Conservation (phyloP, 2,329 filamentous ascomycete genomes). For the Delphinella strobiligena region DNA sequence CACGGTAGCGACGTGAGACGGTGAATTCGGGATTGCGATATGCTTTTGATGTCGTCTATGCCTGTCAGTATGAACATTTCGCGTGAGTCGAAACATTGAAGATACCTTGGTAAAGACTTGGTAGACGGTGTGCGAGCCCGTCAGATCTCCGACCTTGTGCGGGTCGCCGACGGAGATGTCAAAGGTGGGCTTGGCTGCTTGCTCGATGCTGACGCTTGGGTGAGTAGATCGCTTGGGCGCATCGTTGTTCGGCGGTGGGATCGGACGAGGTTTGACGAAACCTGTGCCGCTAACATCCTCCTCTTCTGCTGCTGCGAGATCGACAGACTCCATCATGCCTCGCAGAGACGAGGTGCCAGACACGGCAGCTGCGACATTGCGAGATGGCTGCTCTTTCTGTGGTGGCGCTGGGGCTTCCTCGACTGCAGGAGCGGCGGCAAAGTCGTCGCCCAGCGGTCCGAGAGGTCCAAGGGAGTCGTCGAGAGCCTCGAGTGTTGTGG, state of each 20-base stretch:
- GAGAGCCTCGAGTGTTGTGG: conserved; percentile 66
- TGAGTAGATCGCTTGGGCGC: conserved; percentile 41
- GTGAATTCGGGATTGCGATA: conserved; percentile 88
- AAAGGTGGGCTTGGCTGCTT: conserved; percentile 86
- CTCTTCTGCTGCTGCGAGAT: conserved; percentile 53
- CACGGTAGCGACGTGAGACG: conserved; percentile 85
- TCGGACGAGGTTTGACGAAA: conserved; percentile 52
- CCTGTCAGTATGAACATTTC: neutral
- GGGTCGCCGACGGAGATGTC: conserved; percentile 88
- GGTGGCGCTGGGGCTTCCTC: conserved; percentile 54
- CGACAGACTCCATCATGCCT: conserved; percentile 51
- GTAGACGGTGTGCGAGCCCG: conserved; percentile 95
- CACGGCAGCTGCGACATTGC: conserved; percentile 39
- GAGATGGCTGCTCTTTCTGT: conserved; percentile 43
- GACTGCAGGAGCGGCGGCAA: conserved; percentile 25
- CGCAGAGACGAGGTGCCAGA: conserved; percentile 37
- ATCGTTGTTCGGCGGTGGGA: conserved; percentile 39
- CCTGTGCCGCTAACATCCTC: conserved; percentile 31
- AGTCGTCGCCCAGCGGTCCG: conserved; percentile 49
- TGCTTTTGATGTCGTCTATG: conserved; percentile 83
- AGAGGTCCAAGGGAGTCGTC: conserved; percentile 67
- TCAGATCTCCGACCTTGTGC: conserved; percentile 93
- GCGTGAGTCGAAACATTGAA: conserved; percentile 2
- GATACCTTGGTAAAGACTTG: conserved; percentile 81
- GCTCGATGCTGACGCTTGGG: conserved; percentile 82